Conservation (phyloP, 441 rosid species). For the Bruguiera hainesii region DNA sequence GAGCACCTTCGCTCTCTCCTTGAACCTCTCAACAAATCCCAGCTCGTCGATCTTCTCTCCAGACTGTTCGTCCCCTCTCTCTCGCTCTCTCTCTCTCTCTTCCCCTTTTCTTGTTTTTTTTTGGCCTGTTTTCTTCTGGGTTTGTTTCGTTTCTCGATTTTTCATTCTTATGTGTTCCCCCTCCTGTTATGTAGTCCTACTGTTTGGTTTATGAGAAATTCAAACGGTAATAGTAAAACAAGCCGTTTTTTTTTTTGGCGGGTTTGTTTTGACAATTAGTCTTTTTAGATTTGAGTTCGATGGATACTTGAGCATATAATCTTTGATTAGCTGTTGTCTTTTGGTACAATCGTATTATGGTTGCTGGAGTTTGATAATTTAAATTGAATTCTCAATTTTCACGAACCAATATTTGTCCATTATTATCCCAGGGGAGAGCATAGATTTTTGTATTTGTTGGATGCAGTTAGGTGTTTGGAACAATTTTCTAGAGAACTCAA, state of each 20-base stretch:
- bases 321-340: not conserved
- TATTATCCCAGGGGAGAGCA: too few relatives aligned
- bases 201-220: not conserved
- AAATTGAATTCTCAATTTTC: too few relatives aligned
- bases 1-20: slow-evolving; percentile 43
- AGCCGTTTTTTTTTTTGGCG: not conserved
- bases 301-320: too few relatives aligned
- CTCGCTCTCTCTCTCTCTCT: not conserved
- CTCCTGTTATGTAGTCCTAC: not conserved
- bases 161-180: not conserved
- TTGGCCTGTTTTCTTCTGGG: not conserved
- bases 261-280: not conserved
- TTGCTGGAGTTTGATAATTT: too few relatives aligned
- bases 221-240: too few relatives aligned
- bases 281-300: too few relatives aligned
- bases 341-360: too few relatives aligned
- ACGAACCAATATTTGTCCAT: too few relatives aligned
- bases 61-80: slow-evolving; percentile 29
- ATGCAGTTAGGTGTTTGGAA: too few relatives aligned
- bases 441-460: too few relatives aligned
- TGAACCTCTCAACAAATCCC: slow-evolving; percentile 49
- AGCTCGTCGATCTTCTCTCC: slow-evolving; percentile 55
- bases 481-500: too few relatives aligned
- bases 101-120: not conserved
- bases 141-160: not conserved